Conservation (phyloP, 129 eudicot genomes). For the Ambrosia trifida region DNA sequence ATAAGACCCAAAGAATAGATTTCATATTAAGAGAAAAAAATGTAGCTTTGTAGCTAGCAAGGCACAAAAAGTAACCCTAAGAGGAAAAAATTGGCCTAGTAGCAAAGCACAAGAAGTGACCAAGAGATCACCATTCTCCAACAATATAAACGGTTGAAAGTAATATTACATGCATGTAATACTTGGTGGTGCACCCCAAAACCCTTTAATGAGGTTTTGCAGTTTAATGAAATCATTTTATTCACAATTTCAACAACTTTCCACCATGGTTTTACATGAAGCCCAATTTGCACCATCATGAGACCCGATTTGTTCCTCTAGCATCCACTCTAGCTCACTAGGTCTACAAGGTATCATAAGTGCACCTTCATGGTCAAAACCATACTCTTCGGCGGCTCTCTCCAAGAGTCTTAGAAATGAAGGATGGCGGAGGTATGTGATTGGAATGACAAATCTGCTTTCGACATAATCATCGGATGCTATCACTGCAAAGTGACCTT, state of each 20-base stretch:
- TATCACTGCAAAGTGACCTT: conserved; percentile 51
- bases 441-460: conserved; percentile 34
- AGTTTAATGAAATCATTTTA: background rate
- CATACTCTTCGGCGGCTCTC: conserved; percentile 45
- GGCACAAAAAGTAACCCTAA: background rate
- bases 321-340: conserved; percentile 35
- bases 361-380: conserved; percentile 45
- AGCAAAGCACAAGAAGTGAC: conserved; percentile 16
- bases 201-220: background rate
- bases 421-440: conserved; percentile 31
- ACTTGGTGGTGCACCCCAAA: conserved; percentile 7
- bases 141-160: background rate
- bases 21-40: background rate
- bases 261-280: conserved; percentile 34
- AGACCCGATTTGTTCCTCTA: conserved; percentile 27
- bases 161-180: background rate
- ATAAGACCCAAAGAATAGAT: background rate
- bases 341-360: conserved; percentile 42
- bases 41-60: background rate
- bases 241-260: conserved; percentile 32
- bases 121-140: conserved; percentile 7
- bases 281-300: conserved; percentile 26
- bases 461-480: conserved; percentile 34
- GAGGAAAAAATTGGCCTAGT: conserved; percentile 14
- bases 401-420: conserved; percentile 38